Evolutionary conservation across 169 alveolate genomes (phyloP).

Genomic region (Eimeria maxima): DNA sequence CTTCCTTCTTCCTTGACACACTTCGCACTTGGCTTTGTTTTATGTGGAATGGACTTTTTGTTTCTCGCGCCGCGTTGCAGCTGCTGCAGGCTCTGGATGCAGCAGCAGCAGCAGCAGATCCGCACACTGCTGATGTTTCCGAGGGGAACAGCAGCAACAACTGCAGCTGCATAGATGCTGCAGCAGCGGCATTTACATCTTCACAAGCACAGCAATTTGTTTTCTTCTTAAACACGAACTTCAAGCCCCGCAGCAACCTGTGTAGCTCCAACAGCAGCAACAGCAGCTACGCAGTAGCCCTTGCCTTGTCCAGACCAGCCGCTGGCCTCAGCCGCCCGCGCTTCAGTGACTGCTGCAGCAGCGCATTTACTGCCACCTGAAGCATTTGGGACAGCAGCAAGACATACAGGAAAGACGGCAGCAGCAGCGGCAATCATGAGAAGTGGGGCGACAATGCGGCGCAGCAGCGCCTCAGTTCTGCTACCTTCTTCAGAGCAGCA

Average conservation of each 20-base stretch:
- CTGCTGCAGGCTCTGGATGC: not conserved
- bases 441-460: conserved; percentile 13
- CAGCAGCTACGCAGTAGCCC: conserved; percentile 26
- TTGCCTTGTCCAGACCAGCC: conserved; percentile 32
- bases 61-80: conserved; percentile 2
- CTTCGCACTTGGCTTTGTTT: not conserved
- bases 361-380: not conserved
- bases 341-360: not conserved
- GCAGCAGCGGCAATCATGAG: conserved; percentile 28
- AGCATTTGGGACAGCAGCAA: conserved; percentile 3
- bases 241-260: not conserved
- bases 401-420: not conserved
- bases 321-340: not conserved
- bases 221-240: not conserved
- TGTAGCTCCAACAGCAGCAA: not conserved
- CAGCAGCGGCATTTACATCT: not conserved
- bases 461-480: conserved; percentile 57
- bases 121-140: not conserved
- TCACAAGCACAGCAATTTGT: not conserved
- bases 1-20: not conserved
- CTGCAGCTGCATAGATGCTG: conserved; percentile 8
- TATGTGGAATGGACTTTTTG: not conserved
- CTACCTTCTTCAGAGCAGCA: conserved; percentile 18
- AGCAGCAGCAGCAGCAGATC: too few species aligned
- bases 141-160: conserved; percentile 11